Base-by-base conservation (phyloP, 495 filamentous ascomycete genomes). In the Cladorrhinum samala region DNA sequence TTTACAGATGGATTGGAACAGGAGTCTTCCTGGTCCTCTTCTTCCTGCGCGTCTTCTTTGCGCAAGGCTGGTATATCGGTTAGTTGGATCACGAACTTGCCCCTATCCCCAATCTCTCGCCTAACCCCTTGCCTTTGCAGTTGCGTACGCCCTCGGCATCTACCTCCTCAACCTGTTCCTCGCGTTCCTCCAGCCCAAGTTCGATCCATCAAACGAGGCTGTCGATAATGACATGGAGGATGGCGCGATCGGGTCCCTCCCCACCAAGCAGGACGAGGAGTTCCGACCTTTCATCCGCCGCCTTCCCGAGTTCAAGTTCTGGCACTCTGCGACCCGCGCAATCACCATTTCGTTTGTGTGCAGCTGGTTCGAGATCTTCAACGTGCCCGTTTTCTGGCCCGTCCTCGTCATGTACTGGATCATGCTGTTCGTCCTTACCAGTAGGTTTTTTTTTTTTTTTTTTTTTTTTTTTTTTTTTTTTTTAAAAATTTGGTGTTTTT, bases 31-130 rank as follows among this genome's bases (percentile, higher is more conserved):
- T 97, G 50, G 48, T 87, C 51, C 14, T 89, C 50, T 96, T 98
- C 80, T 89, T 91, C 67, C 64, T 92, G 54, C 83, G 93, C 59
- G 91, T 98, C 60, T 74, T 98, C 59, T 51, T 94, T 17, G 88
- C 91, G 45, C 90, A 96, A 75, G 93, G 93, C 66, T 98, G 93
- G 93, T 98, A 98, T 63, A 96, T 98, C 52, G 91, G 92, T 97
- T 78, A 56, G 84, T 56, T 11, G 5, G 4, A 6, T 49, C 2
- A 39, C 19, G 41, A 50, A 9, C 36, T 5, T 9, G 19, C n/a
- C 9, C 17, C 24, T 27, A 18, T 16, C 19, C 5, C 7, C 18
- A n/a, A 25, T 9, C 6, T 19, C 2, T 8, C 0, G 4, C 18
- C 59, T 68, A 50, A 71, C 56, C 1, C 36, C n/a, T 37, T 3